phyloP scores from a whole-genome alignment of 805 yeast species.

The Wickerhamiella parazyma region DNA sequence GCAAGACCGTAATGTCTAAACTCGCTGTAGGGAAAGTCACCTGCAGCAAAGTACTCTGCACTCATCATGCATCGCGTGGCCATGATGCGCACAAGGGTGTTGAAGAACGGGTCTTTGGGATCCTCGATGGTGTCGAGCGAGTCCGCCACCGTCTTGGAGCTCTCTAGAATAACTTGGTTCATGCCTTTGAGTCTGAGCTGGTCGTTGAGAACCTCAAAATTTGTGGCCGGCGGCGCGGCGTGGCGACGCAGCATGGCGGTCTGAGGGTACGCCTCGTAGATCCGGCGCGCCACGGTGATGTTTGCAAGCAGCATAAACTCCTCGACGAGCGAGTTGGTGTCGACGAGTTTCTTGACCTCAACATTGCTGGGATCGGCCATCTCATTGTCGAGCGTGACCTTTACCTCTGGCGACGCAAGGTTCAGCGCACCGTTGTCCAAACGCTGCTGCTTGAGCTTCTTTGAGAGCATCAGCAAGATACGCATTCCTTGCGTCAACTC shows the following conservation, averaged over 20 bases:
- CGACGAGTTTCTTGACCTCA: slow-evolving; percentile 74
- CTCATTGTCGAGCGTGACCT: slow-evolving; percentile 92
- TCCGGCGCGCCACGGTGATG: slow-evolving; percentile 86
- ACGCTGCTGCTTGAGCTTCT: slow-evolving; percentile 70
- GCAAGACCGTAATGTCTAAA: slow-evolving; percentile 96
- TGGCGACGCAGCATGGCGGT: slow-evolving; percentile 98
- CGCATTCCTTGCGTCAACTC: slow-evolving; percentile 86
- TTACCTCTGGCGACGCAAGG: slow-evolving; percentile 94
- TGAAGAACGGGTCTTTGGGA: slow-evolving; percentile 74
- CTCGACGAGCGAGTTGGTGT: slow-evolving; percentile 91
- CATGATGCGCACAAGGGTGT: slow-evolving; percentile 87
- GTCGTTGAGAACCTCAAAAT: slow-evolving; percentile 79
- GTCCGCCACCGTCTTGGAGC: slow-evolving; percentile 84
- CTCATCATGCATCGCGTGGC: slow-evolving; percentile 99
- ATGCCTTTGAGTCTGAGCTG: slow-evolving; percentile 73
- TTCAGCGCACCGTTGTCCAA: slow-evolving; percentile 92
- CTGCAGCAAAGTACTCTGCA: slow-evolving; percentile 92
- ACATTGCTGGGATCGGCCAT: slow-evolving; percentile 95
- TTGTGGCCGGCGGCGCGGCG: slow-evolving; percentile 91
- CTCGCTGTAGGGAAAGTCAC: slow-evolving; percentile 78
- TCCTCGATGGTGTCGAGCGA: slow-evolving; percentile 83
- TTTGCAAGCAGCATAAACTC: slow-evolving; percentile 97
- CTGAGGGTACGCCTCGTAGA: slow-evolving; percentile 87
- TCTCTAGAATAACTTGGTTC: slow-evolving; percentile 61
- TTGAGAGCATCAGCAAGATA: slow-evolving; percentile 62